Evolutionary conservation across 1,139 yeast genomes (phyloP).

Genomic region (Hansenula lynferdii): DNA sequence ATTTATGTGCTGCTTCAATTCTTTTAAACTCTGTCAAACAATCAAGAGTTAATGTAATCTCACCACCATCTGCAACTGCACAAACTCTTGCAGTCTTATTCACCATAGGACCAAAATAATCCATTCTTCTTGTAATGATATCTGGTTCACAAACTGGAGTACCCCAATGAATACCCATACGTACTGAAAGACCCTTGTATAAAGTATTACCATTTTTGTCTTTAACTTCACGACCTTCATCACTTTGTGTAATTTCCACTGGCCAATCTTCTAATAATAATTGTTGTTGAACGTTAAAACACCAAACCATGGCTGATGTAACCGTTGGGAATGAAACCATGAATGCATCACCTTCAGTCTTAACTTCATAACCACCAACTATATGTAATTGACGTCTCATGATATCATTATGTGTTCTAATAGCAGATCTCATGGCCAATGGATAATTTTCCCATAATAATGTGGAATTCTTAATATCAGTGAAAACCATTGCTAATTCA

Average conservation of each 20-base stretch:
- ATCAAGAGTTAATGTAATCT: slow-evolving; percentile 81
- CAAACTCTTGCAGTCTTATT: slow-evolving; percentile 91
- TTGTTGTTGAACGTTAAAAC: slow-evolving; percentile 88
- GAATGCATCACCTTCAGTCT: slow-evolving; percentile 99
- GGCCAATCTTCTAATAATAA: slow-evolving; percentile 93
- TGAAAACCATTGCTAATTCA: slow-evolving; percentile 89
- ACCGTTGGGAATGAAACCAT: slow-evolving; percentile 98
- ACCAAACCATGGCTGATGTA: slow-evolving; percentile 87
- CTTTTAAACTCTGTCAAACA: slow-evolving; percentile 67
- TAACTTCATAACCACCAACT: slow-evolving; percentile 96
- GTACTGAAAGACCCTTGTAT: slow-evolving; percentile 85
- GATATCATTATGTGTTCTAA: slow-evolving; percentile 85
- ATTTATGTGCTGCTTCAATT: slow-evolving; percentile 48
- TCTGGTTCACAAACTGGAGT: slow-evolving; percentile 94
- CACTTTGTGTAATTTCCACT: slow-evolving; percentile 77
- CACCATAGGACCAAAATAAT: slow-evolving; percentile 98
- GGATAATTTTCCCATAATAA: slow-evolving; percentile 91
- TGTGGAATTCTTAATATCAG: slow-evolving; percentile 95
- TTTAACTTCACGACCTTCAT: slow-evolving; percentile 80
- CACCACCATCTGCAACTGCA: slow-evolving; percentile 98
- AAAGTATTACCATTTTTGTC: slow-evolving; percentile 60
- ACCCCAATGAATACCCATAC: slow-evolving; percentile 99
- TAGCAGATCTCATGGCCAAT: slow-evolving; percentile 94
- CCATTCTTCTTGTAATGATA: slow-evolving; percentile 95
- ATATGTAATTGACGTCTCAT: slow-evolving; percentile 93